Evolutionary conservation across 139 green algal species (phyloP).

Genomic region (Coelastrella sp.): DNA sequence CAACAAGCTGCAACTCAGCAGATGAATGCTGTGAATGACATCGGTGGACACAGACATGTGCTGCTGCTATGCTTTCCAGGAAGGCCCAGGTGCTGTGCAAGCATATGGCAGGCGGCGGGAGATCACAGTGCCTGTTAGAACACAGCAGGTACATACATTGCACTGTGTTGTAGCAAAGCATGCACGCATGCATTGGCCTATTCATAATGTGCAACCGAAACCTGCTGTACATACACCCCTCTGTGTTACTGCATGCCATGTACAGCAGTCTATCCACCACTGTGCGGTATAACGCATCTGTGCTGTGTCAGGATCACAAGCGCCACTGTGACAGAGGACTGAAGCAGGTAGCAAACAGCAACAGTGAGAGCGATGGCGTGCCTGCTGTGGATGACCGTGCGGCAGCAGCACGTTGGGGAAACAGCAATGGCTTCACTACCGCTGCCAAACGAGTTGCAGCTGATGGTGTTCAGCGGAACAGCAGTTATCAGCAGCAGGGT

Average conservation of each 20-base stretch:
- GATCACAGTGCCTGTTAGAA: background rate
- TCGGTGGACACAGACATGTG: no score
- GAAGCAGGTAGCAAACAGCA: conserved; percentile 7
- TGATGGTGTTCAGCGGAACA: background rate
- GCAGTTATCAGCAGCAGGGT: background rate
- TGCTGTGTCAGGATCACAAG: conserved; percentile 41
- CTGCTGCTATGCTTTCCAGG: background rate
- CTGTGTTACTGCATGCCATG: background rate
- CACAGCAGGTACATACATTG: background rate
- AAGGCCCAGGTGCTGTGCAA: background rate
- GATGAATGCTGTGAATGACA: no score
- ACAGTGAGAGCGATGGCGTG: background rate
- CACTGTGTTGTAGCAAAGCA: no score
- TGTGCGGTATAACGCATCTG: no score
- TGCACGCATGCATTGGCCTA: no score
- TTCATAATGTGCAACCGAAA: background rate
- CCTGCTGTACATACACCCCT: no score
- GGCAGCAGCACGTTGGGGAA: conserved; percentile 4
- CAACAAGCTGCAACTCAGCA: no score
- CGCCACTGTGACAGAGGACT: conserved; percentile 4
- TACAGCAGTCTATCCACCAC: no score
- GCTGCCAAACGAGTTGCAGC: background rate
- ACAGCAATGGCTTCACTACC: background rate
- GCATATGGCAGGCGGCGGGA: background rate
- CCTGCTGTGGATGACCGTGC: background rate